Conservation (phyloP, 2,329 filamentous ascomycete genomes). For the Teratosphaeriaceae sp. region DNA sequence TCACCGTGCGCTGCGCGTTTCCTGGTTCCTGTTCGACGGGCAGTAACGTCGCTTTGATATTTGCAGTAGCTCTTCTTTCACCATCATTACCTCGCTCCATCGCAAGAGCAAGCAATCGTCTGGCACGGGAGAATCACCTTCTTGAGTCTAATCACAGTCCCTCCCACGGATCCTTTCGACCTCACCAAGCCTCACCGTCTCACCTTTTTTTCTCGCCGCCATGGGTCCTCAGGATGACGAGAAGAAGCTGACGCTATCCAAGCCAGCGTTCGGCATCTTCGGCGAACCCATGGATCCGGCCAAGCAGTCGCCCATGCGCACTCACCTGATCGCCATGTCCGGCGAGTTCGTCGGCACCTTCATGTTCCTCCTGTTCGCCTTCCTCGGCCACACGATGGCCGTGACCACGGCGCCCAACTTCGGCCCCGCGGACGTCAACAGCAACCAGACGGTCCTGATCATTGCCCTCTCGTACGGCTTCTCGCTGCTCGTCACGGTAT, state of each 20-base stretch:
- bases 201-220: background rate
- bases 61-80: too few relatives aligned
- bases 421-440: conserved; percentile 14
- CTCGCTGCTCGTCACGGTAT: conserved; percentile 25
- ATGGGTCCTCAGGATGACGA: background rate
- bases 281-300: conserved; percentile 3
- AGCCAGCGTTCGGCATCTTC: conserved; percentile 11
- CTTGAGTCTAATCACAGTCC: too few relatives aligned
- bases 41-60: too few relatives aligned
- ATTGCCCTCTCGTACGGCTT: conserved; percentile 27
- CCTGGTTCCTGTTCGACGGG: too few relatives aligned
- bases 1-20: too few relatives aligned
- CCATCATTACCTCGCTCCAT: too few relatives aligned
- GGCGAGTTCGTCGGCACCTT: conserved; percentile 30
- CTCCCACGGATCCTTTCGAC: too few relatives aligned
- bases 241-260: conserved; percentile 4
- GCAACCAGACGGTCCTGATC: conserved; percentile 21
- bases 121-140: too few relatives aligned
- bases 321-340: conserved; percentile 16
- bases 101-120: too few relatives aligned
- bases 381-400: conserved; percentile 22
- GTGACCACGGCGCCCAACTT: conserved; percentile 13
- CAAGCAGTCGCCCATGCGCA: conserved; percentile 7
- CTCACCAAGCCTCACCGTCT: too few relatives aligned
- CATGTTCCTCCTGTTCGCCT: conserved; percentile 29